Conservation (phyloP, 345 rosid genomes). For the Eutrema heterophyllum region DNA sequence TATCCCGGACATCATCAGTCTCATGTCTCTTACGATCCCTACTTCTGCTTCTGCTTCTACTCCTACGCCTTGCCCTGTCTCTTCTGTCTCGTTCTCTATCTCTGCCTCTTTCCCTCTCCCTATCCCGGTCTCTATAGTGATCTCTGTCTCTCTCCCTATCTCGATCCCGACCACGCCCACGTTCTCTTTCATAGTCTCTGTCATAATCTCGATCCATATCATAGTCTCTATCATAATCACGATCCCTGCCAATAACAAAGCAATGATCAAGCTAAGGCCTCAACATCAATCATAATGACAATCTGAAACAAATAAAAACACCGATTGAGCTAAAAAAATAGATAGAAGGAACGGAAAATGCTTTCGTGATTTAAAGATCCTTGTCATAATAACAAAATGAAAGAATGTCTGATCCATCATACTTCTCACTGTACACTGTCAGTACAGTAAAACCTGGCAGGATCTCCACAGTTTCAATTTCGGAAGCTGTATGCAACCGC, state of each 20-base stretch:
- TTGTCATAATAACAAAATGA: neutral
- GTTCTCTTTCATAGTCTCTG: constrained; percentile 47
- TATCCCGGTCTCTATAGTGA: constrained; percentile 62
- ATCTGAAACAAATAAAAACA: neutral
- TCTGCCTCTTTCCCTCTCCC: constrained; percentile 70
- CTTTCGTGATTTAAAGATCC: neutral
- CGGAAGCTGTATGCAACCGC: constrained; percentile 60
- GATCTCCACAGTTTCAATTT: constrained; percentile 50
- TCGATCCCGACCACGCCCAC: constrained; percentile 47
- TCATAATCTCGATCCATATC: constrained; percentile 57
- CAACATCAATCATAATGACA: constrained; percentile 2
- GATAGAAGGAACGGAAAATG: neutral
- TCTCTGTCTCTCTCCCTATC: constrained; percentile 69
- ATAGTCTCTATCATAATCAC: constrained; percentile 48
- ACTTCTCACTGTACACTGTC: constrained; percentile 99
- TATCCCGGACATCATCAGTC: constrained; percentile 32
- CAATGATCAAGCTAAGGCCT: neutral
- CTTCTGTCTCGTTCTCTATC: constrained; percentile 76
- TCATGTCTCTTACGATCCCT: constrained; percentile 76
- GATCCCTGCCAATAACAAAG: constrained; percentile 41
- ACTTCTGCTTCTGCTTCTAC: constrained; percentile 71
- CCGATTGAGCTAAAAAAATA: neutral
- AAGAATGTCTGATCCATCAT: constrained; percentile 79
- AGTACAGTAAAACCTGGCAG: constrained; percentile 98
- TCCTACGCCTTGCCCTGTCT: constrained; percentile 64